Conservation (phyloP, 371 early-diverging fungal genomes). For the Rhizopus microsporus region DNA sequence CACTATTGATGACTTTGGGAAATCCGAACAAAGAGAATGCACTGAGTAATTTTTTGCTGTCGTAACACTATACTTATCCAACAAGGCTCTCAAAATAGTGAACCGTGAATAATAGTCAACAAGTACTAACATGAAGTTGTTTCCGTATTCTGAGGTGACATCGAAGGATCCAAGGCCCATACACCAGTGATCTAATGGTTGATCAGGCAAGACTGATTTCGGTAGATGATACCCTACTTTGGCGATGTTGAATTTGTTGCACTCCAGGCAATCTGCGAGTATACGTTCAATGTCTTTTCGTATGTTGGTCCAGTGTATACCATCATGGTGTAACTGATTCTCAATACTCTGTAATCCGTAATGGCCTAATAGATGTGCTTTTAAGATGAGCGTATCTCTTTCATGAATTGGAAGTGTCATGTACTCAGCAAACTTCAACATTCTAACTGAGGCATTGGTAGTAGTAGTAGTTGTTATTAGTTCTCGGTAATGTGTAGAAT, state of each 20-base stretch:
- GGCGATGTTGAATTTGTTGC: neutral
- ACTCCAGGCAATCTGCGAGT: neutral
- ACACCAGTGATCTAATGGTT: neutral
- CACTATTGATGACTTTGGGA: constrained; percentile 1
- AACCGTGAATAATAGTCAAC: constrained; percentile 8
- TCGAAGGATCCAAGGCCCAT: constrained; percentile 6
- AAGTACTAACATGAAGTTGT: constrained; percentile 12
- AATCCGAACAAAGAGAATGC: constrained; percentile 13
- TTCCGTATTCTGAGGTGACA: neutral
- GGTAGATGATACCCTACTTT: constrained; percentile 8
- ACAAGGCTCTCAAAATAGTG: constrained; percentile 2
- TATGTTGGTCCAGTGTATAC: constrained; percentile 15
- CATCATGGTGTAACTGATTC: constrained; percentile 1
- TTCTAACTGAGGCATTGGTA: too few species aligned
- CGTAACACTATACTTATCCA: neutral
- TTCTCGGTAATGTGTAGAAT: too few species aligned
- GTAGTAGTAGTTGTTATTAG: too few species aligned
- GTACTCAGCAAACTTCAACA: constrained; percentile 1
- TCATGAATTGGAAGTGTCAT: constrained; percentile 10
- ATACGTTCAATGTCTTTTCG: neutral
- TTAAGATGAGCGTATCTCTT: constrained; percentile 8
- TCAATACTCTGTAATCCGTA: constrained; percentile 12
- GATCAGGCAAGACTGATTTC: neutral
- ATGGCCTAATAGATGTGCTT: constrained; percentile 19
- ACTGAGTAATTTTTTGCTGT: constrained; percentile 1